Evolutionary conservation across 2,329 filamentous ascomycete species (phyloP).

Genomic region (Kalmusia sp.): DNA sequence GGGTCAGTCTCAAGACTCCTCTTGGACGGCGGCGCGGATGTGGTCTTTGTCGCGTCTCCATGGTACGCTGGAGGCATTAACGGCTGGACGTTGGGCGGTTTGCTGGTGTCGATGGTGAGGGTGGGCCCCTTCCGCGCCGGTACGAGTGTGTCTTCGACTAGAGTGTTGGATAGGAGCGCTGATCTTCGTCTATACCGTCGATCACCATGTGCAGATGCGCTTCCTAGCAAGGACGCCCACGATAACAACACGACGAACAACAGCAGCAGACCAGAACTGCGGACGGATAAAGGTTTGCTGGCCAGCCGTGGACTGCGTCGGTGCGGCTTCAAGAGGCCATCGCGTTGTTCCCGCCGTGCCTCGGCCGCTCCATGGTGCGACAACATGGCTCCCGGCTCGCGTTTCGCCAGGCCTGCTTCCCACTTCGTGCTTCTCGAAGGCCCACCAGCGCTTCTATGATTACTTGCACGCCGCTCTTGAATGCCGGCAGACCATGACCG

Average conservation of each 20-base stretch:
- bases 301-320: constrained; percentile 27
- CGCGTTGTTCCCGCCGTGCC: constrained; percentile 14
- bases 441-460: constrained; percentile 17
- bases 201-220: constrained; percentile 35
- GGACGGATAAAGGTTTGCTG: constrained; percentile 15
- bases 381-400: constrained; percentile 31
- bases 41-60: constrained; percentile 31
- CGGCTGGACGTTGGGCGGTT: constrained; percentile 33
- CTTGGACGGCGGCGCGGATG: constrained; percentile 31
- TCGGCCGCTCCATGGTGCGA: constrained; percentile 41
- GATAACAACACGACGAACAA: constrained; percentile 34
- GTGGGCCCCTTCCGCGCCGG: constrained; percentile 37
- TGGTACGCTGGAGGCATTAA: constrained; percentile 43
- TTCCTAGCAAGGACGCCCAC: constrained; percentile 34
- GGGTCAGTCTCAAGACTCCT: constrained; percentile 35
- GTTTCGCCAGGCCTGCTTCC: constrained; percentile 21
- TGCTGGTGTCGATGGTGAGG: constrained; percentile 36
- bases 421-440: constrained; percentile 4
- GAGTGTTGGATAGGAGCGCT: constrained; percentile 24
- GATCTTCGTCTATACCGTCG: constrained; percentile 23
- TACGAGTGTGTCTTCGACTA: constrained; percentile 27
- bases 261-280: constrained; percentile 26
- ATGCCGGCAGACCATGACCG: constrained; percentile 30
- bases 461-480: constrained; percentile 22
- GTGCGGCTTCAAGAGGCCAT: constrained; percentile 28